Base-by-base conservation (phyloP, 139 green algal species). In the Coccomyxa sp. region DNA sequence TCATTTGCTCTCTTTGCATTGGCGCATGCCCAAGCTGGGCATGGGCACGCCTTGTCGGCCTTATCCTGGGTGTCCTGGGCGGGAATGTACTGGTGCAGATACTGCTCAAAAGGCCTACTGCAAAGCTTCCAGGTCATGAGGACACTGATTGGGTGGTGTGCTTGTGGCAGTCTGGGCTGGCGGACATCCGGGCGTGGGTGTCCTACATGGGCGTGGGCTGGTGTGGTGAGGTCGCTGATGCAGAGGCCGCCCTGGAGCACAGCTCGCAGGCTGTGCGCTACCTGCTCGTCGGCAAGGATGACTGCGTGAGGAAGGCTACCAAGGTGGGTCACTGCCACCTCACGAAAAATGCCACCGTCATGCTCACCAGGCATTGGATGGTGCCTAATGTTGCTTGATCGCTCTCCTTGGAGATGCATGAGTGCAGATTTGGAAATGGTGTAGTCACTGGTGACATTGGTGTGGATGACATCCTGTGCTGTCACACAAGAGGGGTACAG, bases 231-330 rank as follows among this genome's bases (percentile, higher is more conserved):
- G 37, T 31, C 0, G 77, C 72, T 33, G 86, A 86, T 34, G 78
- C 81, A 35, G 82, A 82, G 39, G 38, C 27, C 12, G 84, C 82
- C 29, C 37, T 90, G 40, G 78, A 86, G 71, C 83, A 85, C 74
- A 79, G 73, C 74, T 68, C 54, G 7, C 87, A 91, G 79, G 86
- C 83, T 33, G 82, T 83, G 18, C 68, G 77, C 36, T 91, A 87
- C 81, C 77, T 91, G 55, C 69, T 91, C 41, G 54, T 78, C 55
- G 85, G 85, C 77, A 89, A 89, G 73, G 87, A 90, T 18, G 87
- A 91, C 74, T 87, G 78, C 55, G 75, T 84, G 37, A 79, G 85
- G 72, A 88, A 86, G 76, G 82, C 85, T 8, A 68, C 73, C 68
- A 83, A 83, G 79, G 79, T 77, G 24, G 9, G 74, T n/a, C n/a